phyloP scores from a whole-genome alignment of 257 asterid species.

The Solanum sejunctum region DNA sequence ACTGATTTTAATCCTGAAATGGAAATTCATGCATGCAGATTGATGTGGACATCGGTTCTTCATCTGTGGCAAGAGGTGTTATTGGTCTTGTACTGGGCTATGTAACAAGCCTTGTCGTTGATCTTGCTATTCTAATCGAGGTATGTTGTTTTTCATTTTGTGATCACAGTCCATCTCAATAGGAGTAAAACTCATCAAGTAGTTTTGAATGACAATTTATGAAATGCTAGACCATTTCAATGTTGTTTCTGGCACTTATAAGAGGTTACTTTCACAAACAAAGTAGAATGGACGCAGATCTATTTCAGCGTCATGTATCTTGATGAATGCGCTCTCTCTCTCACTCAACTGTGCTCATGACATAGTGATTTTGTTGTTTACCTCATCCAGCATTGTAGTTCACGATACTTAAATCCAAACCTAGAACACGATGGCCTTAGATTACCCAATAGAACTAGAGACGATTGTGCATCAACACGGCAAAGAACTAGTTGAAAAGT shows the following conservation, averaged over 20 bases:
- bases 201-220: background rate
- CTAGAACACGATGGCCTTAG: background rate
- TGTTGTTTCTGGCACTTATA: background rate
- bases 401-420: background rate
- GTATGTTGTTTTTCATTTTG: constrained; percentile 19
- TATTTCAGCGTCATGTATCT: background rate
- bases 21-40: constrained; percentile 41
- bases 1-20: background rate
- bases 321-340: background rate
- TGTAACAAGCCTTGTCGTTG: constrained; percentile 81
- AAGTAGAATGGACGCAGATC: background rate
- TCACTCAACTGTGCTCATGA: background rate
- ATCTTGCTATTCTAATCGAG: constrained; percentile 89
- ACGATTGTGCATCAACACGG: background rate
- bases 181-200: background rate
- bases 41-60: constrained; percentile 96
- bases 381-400: background rate
- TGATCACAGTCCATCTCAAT: background rate
- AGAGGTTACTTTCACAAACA: background rate
- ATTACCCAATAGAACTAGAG: background rate
- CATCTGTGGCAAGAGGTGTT: constrained; percentile 94
- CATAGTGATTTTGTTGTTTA: background rate
- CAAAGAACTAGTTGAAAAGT: background rate
- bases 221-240: background rate
- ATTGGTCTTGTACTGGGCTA: constrained; percentile 92